A percentile compares a stretch with the other conserved stretches of the same genome.
These are phyloP conservation scores for Ascobolus immersus DNA, from an alignment of 495 filamentous ascomycete species.

Conservation along the genomic window DNA sequence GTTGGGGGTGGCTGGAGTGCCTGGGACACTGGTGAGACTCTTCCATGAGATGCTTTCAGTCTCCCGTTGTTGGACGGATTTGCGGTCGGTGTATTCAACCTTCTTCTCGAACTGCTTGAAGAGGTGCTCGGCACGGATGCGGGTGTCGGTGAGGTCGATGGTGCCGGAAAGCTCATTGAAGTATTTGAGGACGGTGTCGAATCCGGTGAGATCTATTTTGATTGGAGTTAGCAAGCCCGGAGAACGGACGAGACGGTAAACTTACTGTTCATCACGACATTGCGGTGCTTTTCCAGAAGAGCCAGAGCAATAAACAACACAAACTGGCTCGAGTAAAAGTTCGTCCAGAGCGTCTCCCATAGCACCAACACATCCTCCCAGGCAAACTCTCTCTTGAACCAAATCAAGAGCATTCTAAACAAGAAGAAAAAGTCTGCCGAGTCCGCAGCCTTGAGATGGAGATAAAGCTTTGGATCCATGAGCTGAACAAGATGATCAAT, in stretches of 20 bases:
- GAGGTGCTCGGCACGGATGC: constrained; percentile 65
- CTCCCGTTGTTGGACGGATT: too few species aligned
- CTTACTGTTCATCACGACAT: constrained; percentile 62
- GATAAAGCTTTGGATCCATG: constrained; percentile 82
- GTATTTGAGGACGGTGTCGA: constrained; percentile 95
- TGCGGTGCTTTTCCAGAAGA: constrained; percentile 82
- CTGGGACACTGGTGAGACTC: not conserved
- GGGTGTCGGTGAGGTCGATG: constrained; percentile 63
- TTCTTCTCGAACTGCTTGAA: constrained; percentile 68
- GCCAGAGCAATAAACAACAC: constrained; percentile 86
- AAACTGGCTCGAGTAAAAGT: constrained; percentile 65
- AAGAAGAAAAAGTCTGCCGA: constrained; percentile 99
- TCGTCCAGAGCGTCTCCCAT: constrained; percentile 90
- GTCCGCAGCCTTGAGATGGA: constrained; percentile 69
- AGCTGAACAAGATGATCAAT: constrained; percentile 85
- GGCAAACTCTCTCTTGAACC: constrained; percentile 92
- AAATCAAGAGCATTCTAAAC: constrained; percentile 92
- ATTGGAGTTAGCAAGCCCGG: not conserved
- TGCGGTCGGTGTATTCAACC: constrained; percentile 68
- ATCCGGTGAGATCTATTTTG: constrained; percentile 43
- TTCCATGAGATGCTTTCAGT: too few species aligned
- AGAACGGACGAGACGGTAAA: not conserved
- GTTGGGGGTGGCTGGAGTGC: not conserved
- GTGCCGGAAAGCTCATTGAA: constrained; percentile 88
- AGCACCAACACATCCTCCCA: constrained; percentile 67